phyloP scores from a whole-genome alignment of 192 early-diverging fungal genomes.

The Coemansia aciculifera region DNA sequence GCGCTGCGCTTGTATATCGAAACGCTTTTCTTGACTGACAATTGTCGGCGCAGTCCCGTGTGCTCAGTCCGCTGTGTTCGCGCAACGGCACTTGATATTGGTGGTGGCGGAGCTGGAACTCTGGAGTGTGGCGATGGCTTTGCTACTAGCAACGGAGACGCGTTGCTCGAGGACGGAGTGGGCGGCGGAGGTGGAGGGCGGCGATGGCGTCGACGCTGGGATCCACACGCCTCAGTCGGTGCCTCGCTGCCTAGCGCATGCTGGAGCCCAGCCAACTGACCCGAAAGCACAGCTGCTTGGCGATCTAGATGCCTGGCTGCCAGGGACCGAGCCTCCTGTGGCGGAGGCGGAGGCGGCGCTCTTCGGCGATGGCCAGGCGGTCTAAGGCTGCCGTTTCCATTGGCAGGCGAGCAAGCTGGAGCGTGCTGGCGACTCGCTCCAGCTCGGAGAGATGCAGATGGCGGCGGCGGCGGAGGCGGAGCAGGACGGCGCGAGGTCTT shows the following conservation, averaged over 20 bases:
- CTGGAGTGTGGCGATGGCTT: constrained; percentile 2
- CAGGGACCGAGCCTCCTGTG: neutral
- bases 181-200: constrained; percentile 22
- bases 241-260: neutral
- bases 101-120: constrained; percentile 27
- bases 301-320: neutral
- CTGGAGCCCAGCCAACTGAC: neutral
- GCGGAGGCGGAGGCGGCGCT: constrained; percentile 34
- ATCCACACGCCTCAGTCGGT: constrained; percentile 1
- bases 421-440: neutral
- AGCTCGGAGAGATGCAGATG: neutral
- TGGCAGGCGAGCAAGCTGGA: neutral
- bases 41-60: constrained; percentile 45
- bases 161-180: constrained; percentile 9
- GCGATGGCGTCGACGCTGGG: neutral
- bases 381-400: neutral
- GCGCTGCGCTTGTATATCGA: constrained; percentile 41
- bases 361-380: constrained; percentile 23
- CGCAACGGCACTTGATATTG: constrained; percentile 10
- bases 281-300: constrained; percentile 1
- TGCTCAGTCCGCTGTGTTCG: constrained; percentile 21
- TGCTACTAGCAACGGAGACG: neutral
- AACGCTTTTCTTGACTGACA: constrained; percentile 52
- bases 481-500: constrained; percentile 20
- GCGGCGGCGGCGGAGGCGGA: constrained; percentile 29